Conservation (phyloP, 805 yeast species). For the Candida easanensis region DNA sequence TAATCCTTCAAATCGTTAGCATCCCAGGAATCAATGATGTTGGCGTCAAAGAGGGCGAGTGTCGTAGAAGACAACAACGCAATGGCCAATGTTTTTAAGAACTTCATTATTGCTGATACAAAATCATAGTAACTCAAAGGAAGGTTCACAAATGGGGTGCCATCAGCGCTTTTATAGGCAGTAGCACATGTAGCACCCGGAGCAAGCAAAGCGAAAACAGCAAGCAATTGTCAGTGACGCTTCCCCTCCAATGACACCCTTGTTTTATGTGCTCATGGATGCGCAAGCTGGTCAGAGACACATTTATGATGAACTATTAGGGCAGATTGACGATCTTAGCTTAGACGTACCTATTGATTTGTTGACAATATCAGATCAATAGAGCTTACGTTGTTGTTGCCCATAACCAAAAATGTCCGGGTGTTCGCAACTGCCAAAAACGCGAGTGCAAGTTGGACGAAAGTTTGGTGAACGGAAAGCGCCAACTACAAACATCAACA, state of each 20-base stretch:
- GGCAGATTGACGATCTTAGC: too few relatives aligned
- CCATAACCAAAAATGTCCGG: too few relatives aligned
- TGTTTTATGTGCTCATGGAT: neutral
- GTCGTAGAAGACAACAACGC: slow-evolving; percentile 17
- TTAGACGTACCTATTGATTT: too few relatives aligned
- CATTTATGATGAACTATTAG: neutral
- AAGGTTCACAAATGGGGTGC: neutral
- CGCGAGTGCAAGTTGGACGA: too few relatives aligned
- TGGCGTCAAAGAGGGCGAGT: slow-evolving; percentile 12
- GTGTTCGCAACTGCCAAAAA: too few relatives aligned
- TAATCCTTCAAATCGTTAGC: slow-evolving; percentile 33
- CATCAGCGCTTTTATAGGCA: neutral
- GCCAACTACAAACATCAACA: neutral
- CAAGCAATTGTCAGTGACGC: slow-evolving; percentile 7
- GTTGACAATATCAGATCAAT: too few relatives aligned
- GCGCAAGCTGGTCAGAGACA: too few relatives aligned
- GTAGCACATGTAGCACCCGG: neutral
- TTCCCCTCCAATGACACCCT: neutral
- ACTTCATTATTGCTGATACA: slow-evolving; percentile 9
- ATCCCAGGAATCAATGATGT: slow-evolving; percentile 31
- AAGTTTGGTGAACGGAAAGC: too few relatives aligned
- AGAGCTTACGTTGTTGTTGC: too few relatives aligned
- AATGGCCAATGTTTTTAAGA: slow-evolving; percentile 3
- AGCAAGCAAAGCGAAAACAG: slow-evolving; percentile 10
- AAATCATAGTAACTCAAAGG: neutral